Base-by-base conservation (phyloP, 1,284 basidiomycete species). In the Hemileia vastatrix region DNA sequence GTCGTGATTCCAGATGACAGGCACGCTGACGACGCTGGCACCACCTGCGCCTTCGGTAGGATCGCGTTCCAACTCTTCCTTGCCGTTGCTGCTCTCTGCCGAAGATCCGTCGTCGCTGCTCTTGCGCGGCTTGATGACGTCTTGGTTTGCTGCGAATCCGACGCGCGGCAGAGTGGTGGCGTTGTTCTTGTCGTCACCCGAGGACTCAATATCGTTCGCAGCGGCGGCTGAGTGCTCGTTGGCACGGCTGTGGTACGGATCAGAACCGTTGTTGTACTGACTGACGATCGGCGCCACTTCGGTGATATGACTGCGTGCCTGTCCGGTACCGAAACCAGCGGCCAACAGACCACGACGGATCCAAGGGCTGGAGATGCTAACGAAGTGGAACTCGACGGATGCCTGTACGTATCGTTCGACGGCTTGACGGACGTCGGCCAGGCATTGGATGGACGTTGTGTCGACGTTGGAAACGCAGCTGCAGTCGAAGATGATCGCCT, bases 401-500 rank as follows among this genome's bases (percentile, higher is more conserved):
- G 80, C 81, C 70, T 90, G 83, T 2, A 86, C 83, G 86, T 91
- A 97, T 71, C 85, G 82, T 74, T 96, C 90, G 21, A 97, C 81
- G 73, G 90, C 88, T 50, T 79, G 83, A 18, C 90, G 83, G 0
- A 91, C 84, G 75, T 98, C 94, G 60, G 95, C 86, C 32, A 98
- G 80, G 40, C 89, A 84, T 76, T 98, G 94, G 2, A 93, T 82
- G 45, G 88, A 87, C 0, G 95, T 97, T 11, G 87, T 88, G 68
- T 91, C 88, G 44, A 80, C 75, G 67, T 81, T 79, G 63, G 77
- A 76, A 31, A 96, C 87, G 45, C 83, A 79, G 47, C 88, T 86
- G 73, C 97, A 93, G 76, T 98, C 94, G 19, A 97, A 80, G 40
- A 98, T 86, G 69, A 98, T 82, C 6, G 93, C 91, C 56, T 84